Base-by-base conservation (phyloP, 306 rosid genomes). In the Inga laurina region DNA sequence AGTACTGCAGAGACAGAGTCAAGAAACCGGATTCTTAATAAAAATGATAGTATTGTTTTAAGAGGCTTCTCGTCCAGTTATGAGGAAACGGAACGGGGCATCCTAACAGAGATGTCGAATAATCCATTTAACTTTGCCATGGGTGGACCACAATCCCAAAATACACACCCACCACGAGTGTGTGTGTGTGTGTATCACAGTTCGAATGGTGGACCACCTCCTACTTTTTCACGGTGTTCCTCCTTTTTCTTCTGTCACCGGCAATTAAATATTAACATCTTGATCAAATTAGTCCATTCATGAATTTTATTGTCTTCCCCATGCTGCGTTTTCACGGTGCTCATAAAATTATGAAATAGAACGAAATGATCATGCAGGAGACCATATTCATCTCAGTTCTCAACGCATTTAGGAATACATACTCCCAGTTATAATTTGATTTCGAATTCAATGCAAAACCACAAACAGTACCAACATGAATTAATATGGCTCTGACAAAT, bases 161-260 rank as follows among this genome's bases (percentile, higher is more conserved):
- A 0, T 4, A 14, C 54, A 49, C 19, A 49, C 54, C 5, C 18
- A 49, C 54, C 18, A 49, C 54, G 18, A 4, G 15, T 49, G 18
- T 49, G 54, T 3, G 16, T 12, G 12, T 8, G 12, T 8, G 16
- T 2, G 3, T 14, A 12, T 49, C 54, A 49, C 54, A 49, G 54
- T 49, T 49, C 54, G 13, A 73, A 54, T 41, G 51, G 86, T 72
- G 97, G 94, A 93, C 97, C 98, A 91, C 91, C 72, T 82, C 84
- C 87, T 78, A 66, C 66, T 78, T 76, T 30, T 12, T 70, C 41
- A 27, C 37, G 19, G 13, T 78, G 79, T 68, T 56, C 57, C 82
- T 75, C 84, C 52, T 72, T 39, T 78, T 65, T 74, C 79, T 41
- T 14, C 76, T 72, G 81, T 49, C 64, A 56, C 22, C 73, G 66